Percentiles rank a stretch among this genome's conserved stretches.
Conservation (phyloP, 441 rosid species). For the Euphorbia corollata region DNA sequence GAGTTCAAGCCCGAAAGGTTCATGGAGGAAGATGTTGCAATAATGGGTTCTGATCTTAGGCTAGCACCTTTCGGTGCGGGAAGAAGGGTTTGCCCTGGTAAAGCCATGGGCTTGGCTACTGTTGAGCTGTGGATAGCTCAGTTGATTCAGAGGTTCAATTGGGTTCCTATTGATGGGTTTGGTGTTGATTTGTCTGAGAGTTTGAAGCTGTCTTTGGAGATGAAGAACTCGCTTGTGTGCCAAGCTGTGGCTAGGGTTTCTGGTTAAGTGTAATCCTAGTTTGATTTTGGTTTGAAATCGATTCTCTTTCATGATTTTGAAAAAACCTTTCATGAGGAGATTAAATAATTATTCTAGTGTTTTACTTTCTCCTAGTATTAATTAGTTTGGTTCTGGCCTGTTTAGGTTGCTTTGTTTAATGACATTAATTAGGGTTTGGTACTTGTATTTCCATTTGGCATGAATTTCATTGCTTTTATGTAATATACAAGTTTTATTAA, state of each 20-base stretch:
- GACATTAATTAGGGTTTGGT: neutral
- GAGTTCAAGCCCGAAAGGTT: slow-evolving; percentile 43
- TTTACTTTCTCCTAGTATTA: neutral
- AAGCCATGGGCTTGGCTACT: slow-evolving; percentile 41
- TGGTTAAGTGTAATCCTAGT: slow-evolving; percentile 2
- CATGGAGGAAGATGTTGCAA: slow-evolving; percentile 33
- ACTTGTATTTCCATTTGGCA: neutral
- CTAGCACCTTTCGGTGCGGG: slow-evolving; percentile 59
- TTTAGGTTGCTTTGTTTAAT: neutral
- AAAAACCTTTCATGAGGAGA: neutral
- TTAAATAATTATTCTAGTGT: neutral
- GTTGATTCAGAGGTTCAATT: slow-evolving; percentile 35
- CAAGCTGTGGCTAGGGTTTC: slow-evolving; percentile 29
- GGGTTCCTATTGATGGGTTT: slow-evolving; percentile 27
- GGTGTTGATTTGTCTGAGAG: slow-evolving; percentile 38
- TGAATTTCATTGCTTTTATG: neutral
- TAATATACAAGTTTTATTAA: neutral
- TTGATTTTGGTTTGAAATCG: neutral
- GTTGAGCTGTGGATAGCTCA: slow-evolving; percentile 60
- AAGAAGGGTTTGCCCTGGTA: slow-evolving; percentile 59
- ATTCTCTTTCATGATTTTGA: slow-evolving; percentile 5
- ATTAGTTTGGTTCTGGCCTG: neutral
- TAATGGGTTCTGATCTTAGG: slow-evolving; percentile 56
- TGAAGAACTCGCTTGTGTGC: slow-evolving; percentile 40
- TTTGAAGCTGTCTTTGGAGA: slow-evolving; percentile 48